phyloP scores from a whole-genome alignment of 176 grass and related monocot species.

The Areca catechu region DNA sequence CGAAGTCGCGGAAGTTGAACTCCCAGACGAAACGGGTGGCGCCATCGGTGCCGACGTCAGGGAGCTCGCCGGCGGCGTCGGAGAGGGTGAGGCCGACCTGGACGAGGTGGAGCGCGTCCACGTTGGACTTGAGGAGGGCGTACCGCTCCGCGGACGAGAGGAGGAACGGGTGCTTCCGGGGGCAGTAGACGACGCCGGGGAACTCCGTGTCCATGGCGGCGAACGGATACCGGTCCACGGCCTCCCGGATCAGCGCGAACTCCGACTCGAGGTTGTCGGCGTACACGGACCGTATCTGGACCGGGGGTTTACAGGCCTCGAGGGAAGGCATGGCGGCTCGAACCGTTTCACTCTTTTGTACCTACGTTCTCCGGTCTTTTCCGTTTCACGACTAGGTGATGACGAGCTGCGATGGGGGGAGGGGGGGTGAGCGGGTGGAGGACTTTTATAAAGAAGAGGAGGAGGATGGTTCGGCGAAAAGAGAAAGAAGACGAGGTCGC shows the following conservation, averaged over 20 bases:
- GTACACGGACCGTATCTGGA: conserved; percentile 70
- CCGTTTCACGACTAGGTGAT: too few species aligned
- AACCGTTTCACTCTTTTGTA: too few species aligned
- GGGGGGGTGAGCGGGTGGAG: too few species aligned
- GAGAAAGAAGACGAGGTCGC: too few species aligned
- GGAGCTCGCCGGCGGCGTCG: conserved; percentile 14
- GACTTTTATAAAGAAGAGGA: too few species aligned
- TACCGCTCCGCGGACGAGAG: conserved; percentile 52
- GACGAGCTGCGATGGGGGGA: too few species aligned
- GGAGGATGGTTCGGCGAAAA: too few species aligned
- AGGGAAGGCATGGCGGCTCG: background rate
- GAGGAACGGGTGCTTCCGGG: conserved; percentile 25
- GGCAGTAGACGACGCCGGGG: conserved; percentile 54
- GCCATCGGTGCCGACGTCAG: conserved; percentile 11
- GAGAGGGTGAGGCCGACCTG: conserved; percentile 74
- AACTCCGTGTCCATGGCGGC: conserved; percentile 96
- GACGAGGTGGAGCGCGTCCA: conserved; percentile 79
- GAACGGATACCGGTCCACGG: conserved; percentile 40
- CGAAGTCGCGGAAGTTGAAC: conserved; percentile 87
- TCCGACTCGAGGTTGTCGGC: conserved; percentile 61
- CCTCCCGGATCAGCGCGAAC: conserved; percentile 47
- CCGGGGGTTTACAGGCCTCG: background rate
- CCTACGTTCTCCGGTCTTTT: too few species aligned
- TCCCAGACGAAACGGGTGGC: conserved; percentile 36
- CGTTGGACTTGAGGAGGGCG: conserved; percentile 54